phyloP scores from a whole-genome alignment of 1,139 yeast genomes.

The Spencermartinsiella ligniputridi region DNA sequence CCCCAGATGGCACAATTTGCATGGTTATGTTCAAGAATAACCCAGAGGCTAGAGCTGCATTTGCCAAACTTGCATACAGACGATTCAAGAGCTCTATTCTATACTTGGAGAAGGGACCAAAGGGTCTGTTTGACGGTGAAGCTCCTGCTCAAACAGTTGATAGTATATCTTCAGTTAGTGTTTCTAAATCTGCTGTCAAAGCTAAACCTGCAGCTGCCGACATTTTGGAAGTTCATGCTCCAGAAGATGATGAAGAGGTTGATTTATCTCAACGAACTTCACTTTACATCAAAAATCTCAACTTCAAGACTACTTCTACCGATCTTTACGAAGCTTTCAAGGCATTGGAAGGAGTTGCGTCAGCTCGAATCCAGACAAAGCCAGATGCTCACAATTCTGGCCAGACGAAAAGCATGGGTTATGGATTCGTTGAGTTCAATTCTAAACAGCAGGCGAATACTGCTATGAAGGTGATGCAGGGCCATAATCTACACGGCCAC shows the following conservation, averaged over 20 bases:
- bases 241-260: conserved; percentile 41
- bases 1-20: conserved; percentile 96
- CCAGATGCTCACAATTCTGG: conserved; percentile 77
- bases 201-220: conserved; percentile 27
- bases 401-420: conserved; percentile 82
- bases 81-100: conserved; percentile 81
- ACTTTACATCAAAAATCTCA: conserved; percentile 85
- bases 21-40: conserved; percentile 85
- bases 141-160: conserved; percentile 35
- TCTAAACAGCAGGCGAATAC: conserved; percentile 71
- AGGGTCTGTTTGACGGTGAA: conserved; percentile 56
- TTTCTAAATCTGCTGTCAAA: conserved; percentile 19
- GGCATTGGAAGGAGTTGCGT: conserved; percentile 64
- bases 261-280: conserved; percentile 70
- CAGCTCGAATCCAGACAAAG: conserved; percentile 81
- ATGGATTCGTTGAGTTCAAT: conserved; percentile 90
- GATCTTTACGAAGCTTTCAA: conserved; percentile 61
- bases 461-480: conserved; percentile 74
- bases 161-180: not conserved
- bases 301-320: conserved; percentile 67
- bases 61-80: conserved; percentile 79
- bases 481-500: conserved; percentile 81
- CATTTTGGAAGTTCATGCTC: conserved; percentile 29
- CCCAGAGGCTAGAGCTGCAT: conserved; percentile 85
- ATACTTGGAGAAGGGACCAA: conserved; percentile 92